phyloP scores from a whole-genome alignment of 208 protist species.

The Crithidia thermophila region DNA sequence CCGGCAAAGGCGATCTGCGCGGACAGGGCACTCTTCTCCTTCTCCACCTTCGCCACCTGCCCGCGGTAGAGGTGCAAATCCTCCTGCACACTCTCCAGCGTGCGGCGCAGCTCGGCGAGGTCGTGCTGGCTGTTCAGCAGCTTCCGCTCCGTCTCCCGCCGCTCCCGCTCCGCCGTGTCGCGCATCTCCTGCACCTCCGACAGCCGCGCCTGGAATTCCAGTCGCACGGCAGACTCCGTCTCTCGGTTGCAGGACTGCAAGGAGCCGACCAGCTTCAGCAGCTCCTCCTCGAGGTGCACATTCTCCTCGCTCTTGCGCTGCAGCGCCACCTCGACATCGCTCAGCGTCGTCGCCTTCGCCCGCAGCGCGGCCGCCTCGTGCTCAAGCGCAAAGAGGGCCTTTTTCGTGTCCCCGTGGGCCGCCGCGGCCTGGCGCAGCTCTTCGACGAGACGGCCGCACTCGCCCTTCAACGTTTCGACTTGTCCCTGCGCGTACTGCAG shows the following conservation, averaged over 20 bases:
- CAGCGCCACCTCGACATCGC: constrained; percentile 61
- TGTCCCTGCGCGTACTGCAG: constrained; percentile 69
- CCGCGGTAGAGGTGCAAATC: constrained; percentile 56
- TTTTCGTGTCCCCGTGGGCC: constrained; percentile 50
- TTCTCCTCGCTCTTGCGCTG: constrained; percentile 67
- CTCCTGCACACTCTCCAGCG: constrained; percentile 40
- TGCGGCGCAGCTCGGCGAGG: constrained; percentile 48
- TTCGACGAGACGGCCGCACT: constrained; percentile 72
- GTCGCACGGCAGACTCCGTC: constrained; percentile 76
- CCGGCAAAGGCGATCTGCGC: constrained; percentile 42
- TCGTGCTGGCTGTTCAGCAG: constrained; percentile 54
- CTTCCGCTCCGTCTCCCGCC: constrained; percentile 58
- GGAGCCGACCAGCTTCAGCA: constrained; percentile 61
- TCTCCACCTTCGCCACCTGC: constrained; percentile 55
- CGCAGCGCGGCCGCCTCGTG: constrained; percentile 63
- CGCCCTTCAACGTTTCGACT: constrained; percentile 66
- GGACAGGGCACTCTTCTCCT: constrained; percentile 41
- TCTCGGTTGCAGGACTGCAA: constrained; percentile 82
- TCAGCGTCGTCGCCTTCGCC: constrained; percentile 43
- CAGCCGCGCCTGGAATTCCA: constrained; percentile 71
- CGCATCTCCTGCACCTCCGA: constrained; percentile 72
- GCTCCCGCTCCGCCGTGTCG: constrained; percentile 62
- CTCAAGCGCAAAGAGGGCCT: constrained; percentile 61
- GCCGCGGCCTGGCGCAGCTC: constrained; percentile 55
- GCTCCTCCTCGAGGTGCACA: constrained; percentile 57